Base-by-base conservation (phyloP, 2,329 filamentous ascomycete genomes). In the Bretziella fagacearum region DNA sequence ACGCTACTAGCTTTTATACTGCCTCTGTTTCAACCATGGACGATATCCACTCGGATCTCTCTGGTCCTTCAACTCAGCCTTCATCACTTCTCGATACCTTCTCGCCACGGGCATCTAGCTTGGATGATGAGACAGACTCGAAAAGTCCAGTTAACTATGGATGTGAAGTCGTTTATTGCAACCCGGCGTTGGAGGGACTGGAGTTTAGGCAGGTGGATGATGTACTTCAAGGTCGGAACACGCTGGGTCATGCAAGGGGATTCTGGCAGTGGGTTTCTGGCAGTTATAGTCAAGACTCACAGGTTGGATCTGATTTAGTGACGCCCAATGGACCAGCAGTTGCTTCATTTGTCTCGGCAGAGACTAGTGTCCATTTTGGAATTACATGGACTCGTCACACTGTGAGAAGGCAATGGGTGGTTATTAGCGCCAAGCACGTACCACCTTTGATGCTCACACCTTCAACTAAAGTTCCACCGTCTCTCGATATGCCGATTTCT, bases 231-330 rank as follows among this genome's bases (percentile, higher is more conserved):
- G 35, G 35, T 6, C 35, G 18, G 7, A 39, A 39, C 35, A 10
- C 18, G 20, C 17, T 23, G 18, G 35, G 35, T 10, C n/a, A 13
- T 11, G 35, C 35, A 6, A 6, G 15, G 7, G 55, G 54, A 3
- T 65, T 66, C 42, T 65, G 63, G 64, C 55, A 57, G 32, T 66
- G 64, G 64, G 57, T 65, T 13, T 8, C 46, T 15, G 25, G 17
- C 29, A 23, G n/a, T 23, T 15, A 20, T 4, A 25, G 17, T 20
- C 13, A 13, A 3, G 18, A 22, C 7, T 3, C 35, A 23, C 3
- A 22, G 2, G n/a, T 5, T 6, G 8, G 5, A 10, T 13, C 2
- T 39, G 35, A 39, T 20, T 13, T 20, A 8, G 20, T 20, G 7
- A 22, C 35, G 11, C 35, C 35, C 2, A 39, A 18, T 10, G 35